A percentile compares a stretch with the other conserved stretches of the same genome.
Evolutionary conservation across 805 yeast genomes (phyloP).

Genomic region (Kazachstania viticola): DNA sequence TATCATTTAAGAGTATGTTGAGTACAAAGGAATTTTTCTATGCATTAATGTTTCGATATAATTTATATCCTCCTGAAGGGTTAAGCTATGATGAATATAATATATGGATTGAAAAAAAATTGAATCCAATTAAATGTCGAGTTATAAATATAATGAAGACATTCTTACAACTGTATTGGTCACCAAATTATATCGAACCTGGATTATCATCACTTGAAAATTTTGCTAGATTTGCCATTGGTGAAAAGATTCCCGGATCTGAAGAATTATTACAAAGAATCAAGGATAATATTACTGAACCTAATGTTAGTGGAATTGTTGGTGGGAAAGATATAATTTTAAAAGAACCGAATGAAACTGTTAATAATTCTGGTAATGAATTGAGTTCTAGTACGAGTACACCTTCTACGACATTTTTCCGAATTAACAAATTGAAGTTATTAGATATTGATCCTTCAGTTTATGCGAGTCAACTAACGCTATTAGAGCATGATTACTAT

Average conservation of each 20-base stretch:
- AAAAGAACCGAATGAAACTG: neutral
- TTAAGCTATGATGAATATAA: slow-evolving; percentile 71
- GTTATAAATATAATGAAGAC: slow-evolving; percentile 57
- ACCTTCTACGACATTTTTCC: slow-evolving; percentile 10
- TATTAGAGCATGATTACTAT: slow-evolving; percentile 63
- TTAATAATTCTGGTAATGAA: neutral
- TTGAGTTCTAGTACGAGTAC: neutral
- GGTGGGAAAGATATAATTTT: neutral
- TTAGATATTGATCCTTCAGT: slow-evolving; percentile 62
- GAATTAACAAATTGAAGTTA: slow-evolving; percentile 35
- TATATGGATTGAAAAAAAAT: slow-evolving; percentile 62
- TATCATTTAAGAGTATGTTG: slow-evolving; percentile 69
- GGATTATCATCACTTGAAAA: slow-evolving; percentile 29
- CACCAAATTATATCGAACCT: slow-evolving; percentile 42
- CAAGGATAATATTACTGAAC: slow-evolving; percentile 32
- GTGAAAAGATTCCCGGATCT: slow-evolving; percentile 35
- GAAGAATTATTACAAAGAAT: slow-evolving; percentile 31
- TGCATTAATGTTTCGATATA: slow-evolving; percentile 51
- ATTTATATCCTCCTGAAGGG: slow-evolving; percentile 76
- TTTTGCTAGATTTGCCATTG: slow-evolving; percentile 31
- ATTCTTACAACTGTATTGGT: slow-evolving; percentile 63
- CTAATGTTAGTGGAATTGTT: neutral
- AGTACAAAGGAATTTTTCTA: slow-evolving; percentile 51
- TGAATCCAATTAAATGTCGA: slow-evolving; percentile 52
- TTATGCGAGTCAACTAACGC: slow-evolving; percentile 74